Base-by-base conservation (phyloP, 345 rosid genomes). In the Camelina sativa region DNA sequence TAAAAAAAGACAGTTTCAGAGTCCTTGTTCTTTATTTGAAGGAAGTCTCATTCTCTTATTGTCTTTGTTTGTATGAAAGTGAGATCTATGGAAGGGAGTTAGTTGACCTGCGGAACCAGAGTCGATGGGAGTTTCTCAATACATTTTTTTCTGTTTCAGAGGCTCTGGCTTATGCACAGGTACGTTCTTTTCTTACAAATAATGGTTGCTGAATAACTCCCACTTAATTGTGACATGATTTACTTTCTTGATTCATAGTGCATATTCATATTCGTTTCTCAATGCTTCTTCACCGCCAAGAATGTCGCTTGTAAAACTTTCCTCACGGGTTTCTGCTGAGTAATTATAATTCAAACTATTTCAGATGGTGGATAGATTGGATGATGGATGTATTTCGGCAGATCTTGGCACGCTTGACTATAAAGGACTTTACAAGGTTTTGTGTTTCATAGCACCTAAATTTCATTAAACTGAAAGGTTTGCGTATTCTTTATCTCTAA, bases 91-190 rank as follows among this genome's bases (percentile, higher is more conserved):
- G 97, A 82, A 86, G 98, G 74, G 98, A 94, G 76, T 87, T 89
- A 67, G 93, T 94, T 77, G 98, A 89, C 79, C 81, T 94, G 69
- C 92, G 98, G 76, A 94, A 91, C 76, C 89, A 91, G 83, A 84
- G 79, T 69, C 92, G 88, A 46, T 93, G 97, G 98, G 97, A 81
- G 76, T 93, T 93, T 75, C 91, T 93, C 75, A 91, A 93, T 77
- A 93, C 98, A 3, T 80, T 93, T 17, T 93, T 93, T 80, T 93
- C 98, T 43, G 98, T 93, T 70, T 93, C 98, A 43, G 98, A 93
- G 81, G 98, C 94, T 60, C 91, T 93, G 76, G 96, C 97, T 37
- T 93, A 81, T 79, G 89, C 90, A 88, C 97, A 93, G 94, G 98
- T 91, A 79, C 56, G 17, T 62, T 43, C 22, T 16, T 69, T 43